phyloP scores from a whole-genome alignment of 768 basidiomycete genomes.

The Leccinum rimulosum region DNA sequence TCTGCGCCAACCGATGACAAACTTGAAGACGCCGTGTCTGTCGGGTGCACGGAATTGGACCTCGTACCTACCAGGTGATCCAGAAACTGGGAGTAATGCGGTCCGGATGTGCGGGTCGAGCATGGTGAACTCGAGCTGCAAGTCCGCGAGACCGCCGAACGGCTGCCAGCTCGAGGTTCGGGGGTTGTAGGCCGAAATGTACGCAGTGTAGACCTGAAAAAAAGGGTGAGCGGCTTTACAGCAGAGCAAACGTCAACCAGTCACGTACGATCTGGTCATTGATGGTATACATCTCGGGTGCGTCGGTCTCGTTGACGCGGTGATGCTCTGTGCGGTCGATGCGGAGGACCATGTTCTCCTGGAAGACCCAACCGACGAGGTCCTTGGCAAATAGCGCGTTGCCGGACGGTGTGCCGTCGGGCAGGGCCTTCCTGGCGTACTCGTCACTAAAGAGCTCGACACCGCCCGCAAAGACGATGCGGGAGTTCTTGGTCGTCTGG shows the following conservation, averaged over 20 bases:
- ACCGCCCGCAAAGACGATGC: slow-evolving; percentile 81
- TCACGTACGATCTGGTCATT: slow-evolving; percentile 76
- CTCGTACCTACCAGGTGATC: slow-evolving; percentile 70
- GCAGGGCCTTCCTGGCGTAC: slow-evolving; percentile 60
- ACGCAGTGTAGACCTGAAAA: slow-evolving; percentile 65
- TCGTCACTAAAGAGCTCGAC: slow-evolving; percentile 78
- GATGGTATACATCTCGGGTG: slow-evolving; percentile 76
- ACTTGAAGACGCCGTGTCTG: slow-evolving; percentile 97
- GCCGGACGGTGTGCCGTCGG: slow-evolving; percentile 60
- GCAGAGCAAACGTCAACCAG: background rate
- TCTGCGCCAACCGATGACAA: slow-evolving; percentile 87
- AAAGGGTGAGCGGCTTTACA: background rate
- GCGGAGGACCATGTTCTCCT: slow-evolving; percentile 76
- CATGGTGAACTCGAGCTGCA: slow-evolving; percentile 98
- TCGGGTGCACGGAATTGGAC: slow-evolving; percentile 90
- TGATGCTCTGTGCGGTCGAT: slow-evolving; percentile 76
- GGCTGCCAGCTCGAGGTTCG: slow-evolving; percentile 62
- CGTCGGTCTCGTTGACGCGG: slow-evolving; percentile 56
- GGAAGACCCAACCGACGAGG: slow-evolving; percentile 87
- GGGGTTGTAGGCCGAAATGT: slow-evolving; percentile 68
- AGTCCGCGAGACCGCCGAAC: slow-evolving; percentile 66
- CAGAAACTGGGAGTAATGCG: slow-evolving; percentile 56
- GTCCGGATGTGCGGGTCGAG: slow-evolving; percentile 95
- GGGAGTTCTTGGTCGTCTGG: slow-evolving; percentile 76
- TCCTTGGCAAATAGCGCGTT: slow-evolving; percentile 76